phyloP scores from a whole-genome alignment of 805 yeast species.

The Candida maris region DNA sequence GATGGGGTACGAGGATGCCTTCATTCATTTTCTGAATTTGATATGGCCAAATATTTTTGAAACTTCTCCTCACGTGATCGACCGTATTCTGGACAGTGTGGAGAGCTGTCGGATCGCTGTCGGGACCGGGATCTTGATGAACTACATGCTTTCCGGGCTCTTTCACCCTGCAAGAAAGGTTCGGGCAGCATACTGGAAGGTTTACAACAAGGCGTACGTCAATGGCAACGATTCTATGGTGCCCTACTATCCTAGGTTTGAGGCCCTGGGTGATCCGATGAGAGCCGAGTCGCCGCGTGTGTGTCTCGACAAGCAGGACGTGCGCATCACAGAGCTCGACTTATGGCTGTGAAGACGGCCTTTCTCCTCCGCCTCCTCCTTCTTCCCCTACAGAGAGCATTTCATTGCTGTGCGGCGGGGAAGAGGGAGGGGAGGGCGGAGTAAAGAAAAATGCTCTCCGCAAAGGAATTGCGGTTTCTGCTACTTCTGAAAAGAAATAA shows the following conservation, averaged over 20 bases:
- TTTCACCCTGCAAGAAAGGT: slow-evolving; percentile 93
- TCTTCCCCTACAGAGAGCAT: too few relatives aligned
- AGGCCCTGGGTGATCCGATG: slow-evolving; percentile 24
- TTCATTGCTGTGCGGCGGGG: too few relatives aligned
- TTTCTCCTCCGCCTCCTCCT: too few relatives aligned
- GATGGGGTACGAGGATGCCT: slow-evolving; percentile 71
- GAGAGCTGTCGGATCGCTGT: slow-evolving; percentile 67
- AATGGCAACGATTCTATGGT: slow-evolving; percentile 72
- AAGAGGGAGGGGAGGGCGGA: too few relatives aligned
- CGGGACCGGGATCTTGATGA: slow-evolving; percentile 72
- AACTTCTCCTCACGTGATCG: slow-evolving; percentile 92
- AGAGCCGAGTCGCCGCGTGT: slow-evolving; percentile 12
- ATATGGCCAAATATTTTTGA: slow-evolving; percentile 88
- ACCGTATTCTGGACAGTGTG: slow-evolving; percentile 74
- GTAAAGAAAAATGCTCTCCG: too few relatives aligned
- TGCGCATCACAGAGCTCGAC: slow-evolving; percentile 30
- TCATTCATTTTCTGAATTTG: slow-evolving; percentile 76
- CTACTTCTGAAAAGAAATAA: too few relatives aligned
- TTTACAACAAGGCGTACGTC: slow-evolving; percentile 73
- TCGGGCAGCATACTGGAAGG: slow-evolving; percentile 77
- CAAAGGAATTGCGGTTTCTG: too few relatives aligned
- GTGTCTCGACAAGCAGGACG: slow-evolving; percentile 16
- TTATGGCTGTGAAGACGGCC: slow-evolving; percentile 29
- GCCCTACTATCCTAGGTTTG: slow-evolving; percentile 74
- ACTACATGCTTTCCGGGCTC: slow-evolving; percentile 82